These are phyloP conservation scores for Fraxinus dipetala DNA, from an alignment of 305 asterid species.

Conservation along the genomic window DNA sequence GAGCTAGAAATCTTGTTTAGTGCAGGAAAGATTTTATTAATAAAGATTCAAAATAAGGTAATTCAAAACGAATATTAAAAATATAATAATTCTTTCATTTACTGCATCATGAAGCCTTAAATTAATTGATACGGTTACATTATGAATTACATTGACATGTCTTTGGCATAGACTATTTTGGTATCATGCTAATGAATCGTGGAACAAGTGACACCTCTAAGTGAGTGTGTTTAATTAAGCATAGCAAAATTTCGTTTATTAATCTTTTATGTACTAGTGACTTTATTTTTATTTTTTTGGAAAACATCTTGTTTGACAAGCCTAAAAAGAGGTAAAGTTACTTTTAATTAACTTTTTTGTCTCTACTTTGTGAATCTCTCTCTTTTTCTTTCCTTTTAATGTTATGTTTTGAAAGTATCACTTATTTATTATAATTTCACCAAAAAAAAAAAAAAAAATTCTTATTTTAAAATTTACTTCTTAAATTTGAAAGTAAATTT, in stretches of 20 bases:
- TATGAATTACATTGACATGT: neutral
- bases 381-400: neutral
- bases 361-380: neutral
- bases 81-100: neutral
- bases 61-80: neutral
- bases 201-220: neutral
- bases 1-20: neutral
- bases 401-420: neutral
- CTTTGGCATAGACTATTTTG: neutral
- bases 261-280: neutral
- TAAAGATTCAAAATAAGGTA: neutral
- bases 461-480: neutral
- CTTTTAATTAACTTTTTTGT: neutral
- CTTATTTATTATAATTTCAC: neutral
- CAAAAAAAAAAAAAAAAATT: neutral
- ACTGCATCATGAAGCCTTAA: neutral
- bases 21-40: neutral
- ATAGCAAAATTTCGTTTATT: neutral
- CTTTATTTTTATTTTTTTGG: neutral
- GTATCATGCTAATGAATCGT: neutral
- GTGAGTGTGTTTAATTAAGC: neutral
- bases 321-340: neutral
- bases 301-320: neutral
- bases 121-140: neutral
- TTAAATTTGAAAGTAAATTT: neutral